Base-by-base conservation (phyloP, 2,329 filamentous ascomycete genomes). In the Sporothrix sp. region DNA sequence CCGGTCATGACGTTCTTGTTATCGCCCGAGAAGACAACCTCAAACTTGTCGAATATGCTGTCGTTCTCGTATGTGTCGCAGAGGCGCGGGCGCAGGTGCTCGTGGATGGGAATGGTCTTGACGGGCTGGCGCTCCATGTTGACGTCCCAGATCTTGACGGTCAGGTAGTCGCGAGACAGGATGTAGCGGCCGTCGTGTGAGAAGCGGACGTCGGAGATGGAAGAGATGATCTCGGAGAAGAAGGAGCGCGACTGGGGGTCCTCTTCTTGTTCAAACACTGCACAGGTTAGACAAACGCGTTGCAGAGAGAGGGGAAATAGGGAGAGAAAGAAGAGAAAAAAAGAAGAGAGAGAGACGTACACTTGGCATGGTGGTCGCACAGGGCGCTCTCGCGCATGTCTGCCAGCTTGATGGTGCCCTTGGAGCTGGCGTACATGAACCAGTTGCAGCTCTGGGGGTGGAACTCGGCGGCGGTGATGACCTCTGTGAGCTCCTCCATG, bases 351-450 rank as follows among this genome's bases (percentile, higher is more conserved):
- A 36, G 9, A 40, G 7, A 74, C 84, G 61, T 78, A 97, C 93
- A 76, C 71, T 98, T 98, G 16, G 89, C 84, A 64, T 98, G 93
- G 63, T 94, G 83, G 64, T 98, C 93, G 64, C 93, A 98, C 48
- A 98, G 73, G 27, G 93, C 93, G 63, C 89, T 95, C 74, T 96
- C 86, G 62, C 93, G 82, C 93, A 98, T 98, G 63, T 98, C 93
- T 43, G 93, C 93, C 61, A 98, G 76, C 72, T 98, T 98, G 72
- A 98, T 97, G 32, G 93, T 97, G 54, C 93, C 93, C 70, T 98
- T 98, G 53, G 90, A 96, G 68, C 91, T 97, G 60, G 93, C 93
- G 67, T 97, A 98, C 91, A 98, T 98, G 73, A 98, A 97, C 89
- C 88, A 95, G 70, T 98, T 97, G 77, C 93, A 98, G 74, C 90